These are phyloP conservation scores for Punctularia strigosozonata DNA, from an alignment of 768 basidiomycete species.

Conservation along the genomic window DNA sequence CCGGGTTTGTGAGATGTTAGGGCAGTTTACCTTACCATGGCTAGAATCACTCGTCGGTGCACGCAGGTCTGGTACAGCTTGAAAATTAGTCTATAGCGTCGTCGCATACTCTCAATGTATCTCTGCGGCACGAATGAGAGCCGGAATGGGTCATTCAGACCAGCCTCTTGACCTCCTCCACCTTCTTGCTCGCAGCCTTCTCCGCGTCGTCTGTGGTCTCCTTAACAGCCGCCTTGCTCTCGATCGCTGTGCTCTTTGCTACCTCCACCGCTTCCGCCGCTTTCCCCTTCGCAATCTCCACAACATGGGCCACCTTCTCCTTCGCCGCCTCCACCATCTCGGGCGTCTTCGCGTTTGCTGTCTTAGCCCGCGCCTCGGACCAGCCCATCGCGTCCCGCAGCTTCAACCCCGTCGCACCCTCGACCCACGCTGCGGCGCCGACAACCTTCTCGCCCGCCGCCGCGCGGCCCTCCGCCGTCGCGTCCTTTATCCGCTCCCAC, in stretches of 20 bases:
- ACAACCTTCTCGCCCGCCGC: slow-evolving; percentile 32
- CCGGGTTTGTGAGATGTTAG: no score
- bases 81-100: no score
- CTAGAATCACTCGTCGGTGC: no score
- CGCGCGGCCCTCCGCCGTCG: slow-evolving; percentile 32
- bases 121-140: no score
- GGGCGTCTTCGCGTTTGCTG: not conserved
- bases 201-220: slow-evolving; percentile 2
- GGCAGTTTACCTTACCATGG: no score
- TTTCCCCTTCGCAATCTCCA: not conserved
- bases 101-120: no score
- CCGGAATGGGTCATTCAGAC: no score
- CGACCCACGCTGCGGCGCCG: slow-evolving; percentile 38
- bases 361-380: slow-evolving; percentile 11
- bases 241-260: not conserved
- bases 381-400: slow-evolving; percentile 46
- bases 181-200: slow-evolving; percentile 4
- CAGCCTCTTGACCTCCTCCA: slow-evolving; percentile 4
- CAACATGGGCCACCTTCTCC: not conserved
- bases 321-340: not conserved
- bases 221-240: no score
- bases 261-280: not conserved
- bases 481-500: slow-evolving; percentile 44
- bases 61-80: no score
- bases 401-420: slow-evolving; percentile 66